These are phyloP conservation scores for Magnusiomyces paraingens DNA, from an alignment of 1,139 yeast species.

Conservation along the genomic window DNA sequence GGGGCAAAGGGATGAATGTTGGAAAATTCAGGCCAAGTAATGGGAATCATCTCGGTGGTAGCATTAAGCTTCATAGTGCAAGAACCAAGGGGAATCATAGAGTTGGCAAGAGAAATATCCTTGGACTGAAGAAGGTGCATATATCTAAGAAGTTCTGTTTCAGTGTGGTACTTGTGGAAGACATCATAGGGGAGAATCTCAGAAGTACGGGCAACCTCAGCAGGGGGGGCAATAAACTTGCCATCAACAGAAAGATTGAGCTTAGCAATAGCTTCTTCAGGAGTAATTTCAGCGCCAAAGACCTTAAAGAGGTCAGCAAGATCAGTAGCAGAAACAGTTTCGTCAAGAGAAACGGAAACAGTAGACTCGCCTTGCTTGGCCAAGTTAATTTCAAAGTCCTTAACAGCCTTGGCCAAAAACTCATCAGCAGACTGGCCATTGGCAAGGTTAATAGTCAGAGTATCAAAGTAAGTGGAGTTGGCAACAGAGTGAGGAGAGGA, in stretches of 20 bases:
- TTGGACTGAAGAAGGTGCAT: slow-evolving; percentile 77
- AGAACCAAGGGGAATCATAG: slow-evolving; percentile 96
- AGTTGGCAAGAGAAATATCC: slow-evolving; percentile 87
- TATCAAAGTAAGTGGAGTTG: slow-evolving; percentile 76
- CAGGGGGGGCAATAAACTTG: slow-evolving; percentile 38
- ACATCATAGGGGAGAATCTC: slow-evolving; percentile 70
- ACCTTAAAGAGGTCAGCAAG: slow-evolving; percentile 50
- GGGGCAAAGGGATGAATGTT: slow-evolving; percentile 93
- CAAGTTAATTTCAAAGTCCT: slow-evolving; percentile 61
- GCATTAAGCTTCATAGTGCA: slow-evolving; percentile 97
- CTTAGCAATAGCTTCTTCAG: slow-evolving; percentile 15
- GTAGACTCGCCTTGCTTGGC: slow-evolving; percentile 58
- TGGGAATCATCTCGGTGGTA: slow-evolving; percentile 89
- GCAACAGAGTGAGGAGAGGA: slow-evolving; percentile 44
- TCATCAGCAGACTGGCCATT: slow-evolving; percentile 47
- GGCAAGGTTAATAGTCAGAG: slow-evolving; percentile 60
- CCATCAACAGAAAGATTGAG: slow-evolving; percentile 11
- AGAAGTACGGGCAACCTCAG: slow-evolving; percentile 47
- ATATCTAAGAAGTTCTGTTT: slow-evolving; percentile 90
- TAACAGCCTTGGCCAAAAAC: slow-evolving; percentile 52
- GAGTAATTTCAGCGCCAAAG: slow-evolving; percentile 32
- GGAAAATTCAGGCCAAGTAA: slow-evolving; percentile 90
- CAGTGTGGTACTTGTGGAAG: slow-evolving; percentile 84
- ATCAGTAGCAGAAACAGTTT: slow-evolving; percentile 66
- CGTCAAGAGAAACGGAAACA: slow-evolving; percentile 77